Percentiles rank a stretch among this genome's conserved stretches.
Conservation (phyloP, 2,329 filamentous ascomycete genomes). For the Exutisphaerella laricina region DNA sequence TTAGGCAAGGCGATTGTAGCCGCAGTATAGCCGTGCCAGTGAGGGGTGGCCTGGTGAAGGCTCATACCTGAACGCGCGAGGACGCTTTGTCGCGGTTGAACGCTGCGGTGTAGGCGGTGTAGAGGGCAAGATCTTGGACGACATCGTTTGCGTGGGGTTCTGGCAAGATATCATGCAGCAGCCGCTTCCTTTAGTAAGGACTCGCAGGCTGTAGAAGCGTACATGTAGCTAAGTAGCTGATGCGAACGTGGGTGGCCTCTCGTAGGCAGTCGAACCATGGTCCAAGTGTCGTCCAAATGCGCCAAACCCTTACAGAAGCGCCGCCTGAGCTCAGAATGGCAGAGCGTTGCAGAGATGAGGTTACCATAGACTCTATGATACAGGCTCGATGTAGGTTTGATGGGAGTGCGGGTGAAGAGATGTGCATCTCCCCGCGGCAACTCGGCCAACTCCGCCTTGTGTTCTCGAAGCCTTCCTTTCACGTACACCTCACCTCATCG, state of each 20-base stretch:
- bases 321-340: no score
- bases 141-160: background rate
- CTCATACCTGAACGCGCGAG: no score
- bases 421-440: no score
- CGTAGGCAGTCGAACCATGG: no score
- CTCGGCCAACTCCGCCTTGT: no score
- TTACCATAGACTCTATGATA: background rate
- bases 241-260: no score
- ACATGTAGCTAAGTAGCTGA: no score
- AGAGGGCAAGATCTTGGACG: background rate
- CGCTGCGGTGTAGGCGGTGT: background rate
- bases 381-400: background rate
- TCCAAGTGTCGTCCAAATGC: no score
- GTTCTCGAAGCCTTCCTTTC: slow-evolving; percentile 4
- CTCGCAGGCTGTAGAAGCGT: background rate
- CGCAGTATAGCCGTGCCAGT: background rate
- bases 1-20: no score
- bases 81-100: background rate
- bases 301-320: no score
- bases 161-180: background rate
- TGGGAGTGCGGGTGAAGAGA: background rate
- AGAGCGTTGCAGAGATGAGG: background rate
- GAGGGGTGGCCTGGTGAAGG: background rate
- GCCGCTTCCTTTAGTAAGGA: background rate
- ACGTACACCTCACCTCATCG: background rate